Evolutionary conservation across 2,329 filamentous ascomycete species (phyloP), one percentile per base, ranked within the genome.

Genomic region (Clonostachys byssicola): DNA sequence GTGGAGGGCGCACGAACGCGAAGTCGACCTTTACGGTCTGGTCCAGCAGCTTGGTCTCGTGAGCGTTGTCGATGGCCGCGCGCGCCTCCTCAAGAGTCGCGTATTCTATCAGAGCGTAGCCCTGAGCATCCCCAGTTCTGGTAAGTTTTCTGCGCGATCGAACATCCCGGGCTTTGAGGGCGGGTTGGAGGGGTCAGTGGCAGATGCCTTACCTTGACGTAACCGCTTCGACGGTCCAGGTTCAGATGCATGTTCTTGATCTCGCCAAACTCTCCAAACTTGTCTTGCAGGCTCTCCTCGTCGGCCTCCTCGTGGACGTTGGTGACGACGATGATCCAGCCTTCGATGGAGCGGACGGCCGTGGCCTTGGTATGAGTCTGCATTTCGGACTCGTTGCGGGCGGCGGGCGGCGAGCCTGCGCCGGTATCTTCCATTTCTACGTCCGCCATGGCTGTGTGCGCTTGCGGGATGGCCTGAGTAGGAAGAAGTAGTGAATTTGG

Each of bases 221-320:
- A 94, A 62, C 89, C 89, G 51, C 86, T 92, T 59, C 89, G 76
- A 46, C 89, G 77, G 63, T 94, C 89, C 52, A 94, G 72, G 62
- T 94, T 94, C 62, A 94, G 68, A 61, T 94, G 89, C 61, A 92
- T 64, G 61, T 94, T 94, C 77, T 91, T 91, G 60, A 94, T 89
- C 68, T 92, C 87, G 57, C 89, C 89, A 61, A 80, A 94, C 58
- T 94, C 89, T 59, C 83, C 86, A 64, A 94, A 39, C 65, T 83
- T 78, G 64, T 94, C 89, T 59, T 87, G 86, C 48, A 94, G 66
- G 42, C 88, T 85, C 71, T 94, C 89, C 69, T 94, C 89, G 56
- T 86, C 87, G 44, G 89, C 88, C 66, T 94, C 89, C 63, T 94
- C 89, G 71, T 94, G 89, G 34, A 94, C 86, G 60, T 94, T 94